Evolutionary conservation across 192 early-diverging fungal species (phyloP).

Genomic region (Gaertneriomyces sp.): DNA sequence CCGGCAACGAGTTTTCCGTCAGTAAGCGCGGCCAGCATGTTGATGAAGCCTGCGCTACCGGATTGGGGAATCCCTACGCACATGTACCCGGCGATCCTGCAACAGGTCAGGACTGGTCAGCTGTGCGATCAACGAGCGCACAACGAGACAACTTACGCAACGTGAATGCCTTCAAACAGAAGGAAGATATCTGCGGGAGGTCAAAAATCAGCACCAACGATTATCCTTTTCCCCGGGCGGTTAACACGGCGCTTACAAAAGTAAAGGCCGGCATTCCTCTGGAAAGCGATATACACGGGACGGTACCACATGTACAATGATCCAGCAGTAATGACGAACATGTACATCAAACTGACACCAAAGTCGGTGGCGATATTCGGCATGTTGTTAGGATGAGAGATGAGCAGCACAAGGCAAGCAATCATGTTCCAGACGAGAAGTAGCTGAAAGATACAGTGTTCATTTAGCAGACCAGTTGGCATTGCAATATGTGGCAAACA

Average conservation of each 20-base stretch:
- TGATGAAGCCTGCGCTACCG: conserved; percentile 78
- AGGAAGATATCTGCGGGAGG: conserved; percentile 64
- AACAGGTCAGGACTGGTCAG: not conserved
- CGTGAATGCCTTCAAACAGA: conserved; percentile 82
- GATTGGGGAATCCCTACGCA: conserved; percentile 78
- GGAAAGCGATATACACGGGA: conserved; percentile 82
- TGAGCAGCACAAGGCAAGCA: conserved; percentile 69
- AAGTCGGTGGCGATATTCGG: conserved; percentile 71
- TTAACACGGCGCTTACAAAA: conserved; percentile 55
- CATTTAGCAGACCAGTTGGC: not conserved
- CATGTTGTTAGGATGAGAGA: conserved; percentile 61
- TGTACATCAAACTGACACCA: conserved; percentile 56
- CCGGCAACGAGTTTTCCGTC: conserved; percentile 34
- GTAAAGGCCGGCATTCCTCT: conserved; percentile 82
- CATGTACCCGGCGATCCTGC: conserved; percentile 74
- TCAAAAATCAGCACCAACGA: not conserved
- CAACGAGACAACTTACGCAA: conserved; percentile 32
- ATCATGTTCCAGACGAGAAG: conserved; percentile 75
- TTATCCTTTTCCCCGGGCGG: not conserved
- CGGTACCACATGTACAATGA: conserved; percentile 88
- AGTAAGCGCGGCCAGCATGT: conserved; percentile 64
- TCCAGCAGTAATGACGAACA: conserved; percentile 58
- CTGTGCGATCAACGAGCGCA: too few relatives aligned
- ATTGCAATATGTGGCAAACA: not conserved
- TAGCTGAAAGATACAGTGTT: conserved; percentile 4